Evolutionary conservation across 768 basidiomycete species (phyloP).

Genomic region (Hygrophoropsis aurantiaca): DNA sequence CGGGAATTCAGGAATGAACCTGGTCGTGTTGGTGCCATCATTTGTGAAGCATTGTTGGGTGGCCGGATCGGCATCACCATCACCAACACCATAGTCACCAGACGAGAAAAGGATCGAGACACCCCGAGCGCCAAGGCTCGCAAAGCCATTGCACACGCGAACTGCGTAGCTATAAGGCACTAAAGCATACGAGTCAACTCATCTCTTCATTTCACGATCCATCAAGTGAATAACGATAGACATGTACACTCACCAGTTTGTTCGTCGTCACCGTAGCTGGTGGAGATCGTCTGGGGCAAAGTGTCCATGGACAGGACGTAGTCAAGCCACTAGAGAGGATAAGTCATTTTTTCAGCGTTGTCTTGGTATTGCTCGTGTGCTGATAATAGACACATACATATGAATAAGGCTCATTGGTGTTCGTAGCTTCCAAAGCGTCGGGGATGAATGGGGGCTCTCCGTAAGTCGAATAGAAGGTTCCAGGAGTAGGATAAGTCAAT

Average conservation of each 20-base stretch:
- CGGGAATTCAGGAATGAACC: constrained; percentile 63
- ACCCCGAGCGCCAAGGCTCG: constrained; percentile 69
- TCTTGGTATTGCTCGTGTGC: background rate
- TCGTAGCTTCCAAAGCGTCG: constrained; percentile 36
- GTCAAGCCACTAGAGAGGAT: constrained; percentile 57
- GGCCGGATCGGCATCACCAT: constrained; percentile 50
- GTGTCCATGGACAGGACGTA: constrained; percentile 46
- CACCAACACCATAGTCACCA: constrained; percentile 74
- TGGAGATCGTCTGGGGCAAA: constrained; percentile 63
- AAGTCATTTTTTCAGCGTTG: background rate
- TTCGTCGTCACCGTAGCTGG: constrained; percentile 73
- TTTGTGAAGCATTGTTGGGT: constrained; percentile 59
- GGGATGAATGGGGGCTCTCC: constrained; percentile 61
- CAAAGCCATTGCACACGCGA: constrained; percentile 61
- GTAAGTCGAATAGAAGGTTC: constrained; percentile 60
- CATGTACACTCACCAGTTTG: constrained; percentile 50
- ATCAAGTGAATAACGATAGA: background rate
- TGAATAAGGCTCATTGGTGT: constrained; percentile 52
- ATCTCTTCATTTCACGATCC: constrained; percentile 1
- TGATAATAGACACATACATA: constrained; percentile 30
- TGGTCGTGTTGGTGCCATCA: constrained; percentile 52
- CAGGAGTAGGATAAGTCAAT: constrained; percentile 58
- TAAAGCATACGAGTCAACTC: no score
- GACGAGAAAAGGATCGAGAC: constrained; percentile 64
- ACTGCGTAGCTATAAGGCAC: constrained; percentile 58